These are phyloP conservation scores for Ophiocordyceps camponoti-saundersi DNA, from an alignment of 2,329 filamentous ascomycete species.

Conservation along the genomic window DNA sequence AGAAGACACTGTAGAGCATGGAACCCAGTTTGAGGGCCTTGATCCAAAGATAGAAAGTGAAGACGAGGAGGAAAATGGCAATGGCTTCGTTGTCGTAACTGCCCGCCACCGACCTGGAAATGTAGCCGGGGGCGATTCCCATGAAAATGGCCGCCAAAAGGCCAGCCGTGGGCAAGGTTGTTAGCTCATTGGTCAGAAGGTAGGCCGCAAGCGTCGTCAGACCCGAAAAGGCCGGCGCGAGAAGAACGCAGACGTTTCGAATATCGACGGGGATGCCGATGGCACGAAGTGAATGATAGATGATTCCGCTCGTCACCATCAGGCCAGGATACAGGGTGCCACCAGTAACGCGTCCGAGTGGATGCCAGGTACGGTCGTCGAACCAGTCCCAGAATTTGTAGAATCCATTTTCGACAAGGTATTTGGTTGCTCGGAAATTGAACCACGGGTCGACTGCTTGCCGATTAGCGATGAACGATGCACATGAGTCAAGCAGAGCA, in stretches of 20 bases:
- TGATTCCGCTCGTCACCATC: conserved; percentile 96
- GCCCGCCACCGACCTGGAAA: conserved; percentile 90
- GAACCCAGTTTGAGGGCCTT: conserved; percentile 95
- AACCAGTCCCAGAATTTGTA: conserved; percentile 99
- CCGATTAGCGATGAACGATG: conserved; percentile 9
- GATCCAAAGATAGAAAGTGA: conserved; percentile 98
- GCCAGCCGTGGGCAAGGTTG: conserved; percentile 82
- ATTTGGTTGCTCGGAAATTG: conserved; percentile 97
- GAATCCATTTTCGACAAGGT: conserved; percentile 91
- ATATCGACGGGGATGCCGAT: conserved; percentile 91
- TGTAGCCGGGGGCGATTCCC: conserved; percentile 95
- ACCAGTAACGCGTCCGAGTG: conserved; percentile 91
- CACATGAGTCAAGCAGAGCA: not conserved
- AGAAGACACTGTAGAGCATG: conserved; percentile 88
- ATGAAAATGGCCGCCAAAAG: conserved; percentile 90
- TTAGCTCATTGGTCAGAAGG: conserved; percentile 94
- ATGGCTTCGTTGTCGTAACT: conserved; percentile 99
- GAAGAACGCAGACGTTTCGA: conserved; percentile 93
- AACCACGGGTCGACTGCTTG: conserved; percentile 92
- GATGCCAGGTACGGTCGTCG: conserved; percentile 99
- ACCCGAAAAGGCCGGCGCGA: conserved; percentile 87
- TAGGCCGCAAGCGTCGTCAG: conserved; percentile 87
- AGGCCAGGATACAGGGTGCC: conserved; percentile 96
- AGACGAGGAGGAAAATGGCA: conserved; percentile 94
- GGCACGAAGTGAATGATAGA: conserved; percentile 84